A percentile compares a stretch with the other conserved stretches of the same genome.
Conservation (phyloP, 306 rosid genomes). For the Acacia acuminata region DNA sequence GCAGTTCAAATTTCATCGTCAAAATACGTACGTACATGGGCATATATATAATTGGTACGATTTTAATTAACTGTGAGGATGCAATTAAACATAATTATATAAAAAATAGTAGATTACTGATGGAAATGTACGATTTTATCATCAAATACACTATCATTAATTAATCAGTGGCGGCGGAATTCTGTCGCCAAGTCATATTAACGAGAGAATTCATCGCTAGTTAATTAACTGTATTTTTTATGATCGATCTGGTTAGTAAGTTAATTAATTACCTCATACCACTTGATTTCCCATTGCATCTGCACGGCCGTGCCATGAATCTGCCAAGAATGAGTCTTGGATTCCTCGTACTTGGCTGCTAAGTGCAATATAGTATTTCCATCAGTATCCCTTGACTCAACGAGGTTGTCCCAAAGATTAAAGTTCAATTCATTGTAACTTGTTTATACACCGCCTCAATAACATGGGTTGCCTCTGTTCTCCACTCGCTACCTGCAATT, state of each 20-base stretch:
- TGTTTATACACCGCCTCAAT: not conserved
- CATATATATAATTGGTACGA: no score
- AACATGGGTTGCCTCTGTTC: not conserved
- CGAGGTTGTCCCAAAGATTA: no score
- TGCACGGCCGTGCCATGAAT: constrained; percentile 17
- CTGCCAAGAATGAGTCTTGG: not conserved
- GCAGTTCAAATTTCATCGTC: not conserved
- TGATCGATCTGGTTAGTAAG: not conserved
- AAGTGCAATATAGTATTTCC: constrained; percentile 24
- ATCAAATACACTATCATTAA: no score
- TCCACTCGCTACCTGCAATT: constrained; percentile 9
- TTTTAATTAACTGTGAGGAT: no score
- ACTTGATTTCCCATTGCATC: constrained; percentile 28
- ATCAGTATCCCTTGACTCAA: not conserved
- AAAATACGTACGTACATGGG: not conserved
- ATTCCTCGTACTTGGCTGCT: not conserved
- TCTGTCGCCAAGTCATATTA: no score
- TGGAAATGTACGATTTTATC: no score
- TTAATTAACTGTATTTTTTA: no score
- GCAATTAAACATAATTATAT: no score
- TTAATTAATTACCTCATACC: not conserved
- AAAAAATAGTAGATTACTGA: no score
- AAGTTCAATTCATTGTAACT: no score
- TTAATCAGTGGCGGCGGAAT: no score
- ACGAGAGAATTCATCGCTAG: no score